Conservation (phyloP, 2,329 filamentous ascomycete genomes). For the Fusarium hostae region DNA sequence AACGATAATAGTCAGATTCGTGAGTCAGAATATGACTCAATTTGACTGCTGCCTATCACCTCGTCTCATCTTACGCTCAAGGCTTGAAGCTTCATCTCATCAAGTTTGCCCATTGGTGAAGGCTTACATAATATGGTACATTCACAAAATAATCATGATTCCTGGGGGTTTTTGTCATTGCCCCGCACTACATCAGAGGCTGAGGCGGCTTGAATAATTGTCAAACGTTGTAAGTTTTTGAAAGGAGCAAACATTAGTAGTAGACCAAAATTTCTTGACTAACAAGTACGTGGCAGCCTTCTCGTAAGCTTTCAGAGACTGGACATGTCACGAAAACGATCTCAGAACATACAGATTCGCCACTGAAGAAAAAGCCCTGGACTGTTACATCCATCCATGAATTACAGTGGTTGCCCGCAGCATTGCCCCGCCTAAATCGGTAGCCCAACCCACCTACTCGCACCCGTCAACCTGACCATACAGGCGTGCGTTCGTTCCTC, state of each 20-base stretch:
- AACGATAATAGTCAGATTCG: not conserved
- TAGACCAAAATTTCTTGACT: not conserved
- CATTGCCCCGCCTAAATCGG: conserved; percentile 40
- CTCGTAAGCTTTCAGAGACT: conserved; percentile 1
- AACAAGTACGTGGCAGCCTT: not conserved
- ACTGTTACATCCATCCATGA: conserved; percentile 6
- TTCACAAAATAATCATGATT: conserved; percentile 42
- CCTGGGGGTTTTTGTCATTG: conserved; percentile 3
- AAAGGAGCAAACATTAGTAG: not conserved
- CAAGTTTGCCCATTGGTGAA: not conserved
- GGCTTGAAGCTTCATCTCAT: not conserved
- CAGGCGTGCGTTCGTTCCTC: conserved; percentile 12
- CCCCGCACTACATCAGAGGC: conserved; percentile 23
- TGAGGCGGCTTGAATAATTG: conserved; percentile 5
- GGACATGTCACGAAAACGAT: conserved; percentile 34
- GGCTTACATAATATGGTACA: conserved; percentile 46
- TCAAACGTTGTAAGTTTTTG: not conserved
- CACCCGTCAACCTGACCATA: conserved; percentile 20
- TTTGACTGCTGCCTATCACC: not conserved
- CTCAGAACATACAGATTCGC: conserved; percentile 39
- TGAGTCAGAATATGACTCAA: not conserved
- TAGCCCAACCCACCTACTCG: conserved; percentile 28
- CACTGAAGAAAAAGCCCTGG: conserved; percentile 29
- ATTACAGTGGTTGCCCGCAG: conserved; percentile 17
- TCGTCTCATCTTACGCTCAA: not conserved